A percentile compares a stretch with the other conserved stretches of the same genome.
Conservation (phyloP, 768 basidiomycete genomes). For the Butyriboletus loyo region DNA sequence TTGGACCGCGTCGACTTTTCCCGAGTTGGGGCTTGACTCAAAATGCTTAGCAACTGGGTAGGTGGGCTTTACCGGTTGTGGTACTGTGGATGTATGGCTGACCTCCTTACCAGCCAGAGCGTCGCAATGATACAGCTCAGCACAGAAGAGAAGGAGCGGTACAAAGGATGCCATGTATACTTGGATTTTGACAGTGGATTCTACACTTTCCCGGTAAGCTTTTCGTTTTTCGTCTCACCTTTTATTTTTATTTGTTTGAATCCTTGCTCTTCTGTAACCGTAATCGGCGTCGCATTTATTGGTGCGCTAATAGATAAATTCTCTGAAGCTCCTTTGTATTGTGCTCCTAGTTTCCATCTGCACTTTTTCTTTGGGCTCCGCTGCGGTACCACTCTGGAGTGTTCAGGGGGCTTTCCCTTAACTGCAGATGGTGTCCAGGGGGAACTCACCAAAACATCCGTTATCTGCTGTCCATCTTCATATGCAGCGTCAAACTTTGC, state of each 20-base stretch:
- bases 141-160: constrained; percentile 60
- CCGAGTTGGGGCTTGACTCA: constrained; percentile 47
- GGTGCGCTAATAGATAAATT: background rate
- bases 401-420: background rate
- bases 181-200: constrained; percentile 72
- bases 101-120: constrained; percentile 56
- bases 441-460: background rate
- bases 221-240: background rate
- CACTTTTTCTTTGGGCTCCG: background rate
- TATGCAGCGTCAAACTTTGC: background rate
- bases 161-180: constrained; percentile 63
- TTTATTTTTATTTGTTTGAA: background rate
- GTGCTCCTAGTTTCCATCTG: background rate
- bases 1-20: constrained; percentile 84
- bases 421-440: background rate
- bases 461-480: background rate
- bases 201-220: constrained; percentile 78
- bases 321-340: background rate
- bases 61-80: constrained; percentile 13
- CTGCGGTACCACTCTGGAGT: too few relatives aligned
- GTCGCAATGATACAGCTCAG: constrained; percentile 77
- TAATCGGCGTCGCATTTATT: too few relatives aligned
- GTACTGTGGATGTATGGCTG: background rate
- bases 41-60: constrained; percentile 81
- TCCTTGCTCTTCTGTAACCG: background rate